Evolutionary conservation across 441 rosid species (phyloP), one percentile per base, ranked within the genome.

Genomic region (Gossypium gossypioides): DNA sequence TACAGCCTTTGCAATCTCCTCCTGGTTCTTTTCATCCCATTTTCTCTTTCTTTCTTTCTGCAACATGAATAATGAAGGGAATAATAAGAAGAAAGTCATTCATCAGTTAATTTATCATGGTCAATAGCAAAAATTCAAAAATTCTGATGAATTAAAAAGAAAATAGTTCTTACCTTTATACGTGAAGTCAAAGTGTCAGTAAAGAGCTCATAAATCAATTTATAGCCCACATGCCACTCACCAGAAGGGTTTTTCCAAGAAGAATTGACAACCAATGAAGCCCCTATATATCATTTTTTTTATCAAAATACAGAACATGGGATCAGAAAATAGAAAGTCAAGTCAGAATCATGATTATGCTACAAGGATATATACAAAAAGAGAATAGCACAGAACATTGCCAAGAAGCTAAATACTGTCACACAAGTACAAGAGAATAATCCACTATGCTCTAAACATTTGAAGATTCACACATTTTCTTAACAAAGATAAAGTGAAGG

Each of bases 211-310:
- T 86, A 91, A 37, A 91, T 82, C 89, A 95, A 79, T 84, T 95
- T 95, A 79, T 73, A 88, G 71, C 99, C 99, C 61, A 92, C 92
- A 71, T 81, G 99, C 98, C 99, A 95, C 70, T 89, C 92, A 75
- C 95, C 97, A 67, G 92, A 84, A 42, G 98, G 99, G 68, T 95
- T 95, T 83, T 91, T 83, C 99, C 99, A 95, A 4, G 89, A 86
- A 61, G 95, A 79, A 82, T 95, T 92, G 75, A 92, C 84, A 79
- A 81, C 75, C 83, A 95, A 80, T 55, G 88, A 72, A 68, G 80
- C 84, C 71, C 98, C 99, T 94, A 78, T 48, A 65, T 69, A 12
- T 19, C 55, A 58, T 66, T 55, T 64, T 69, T 69, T 69, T 25
- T 27, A 54, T 60, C 58, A 66, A 56, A 71, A 65, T 25, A 32